Evolutionary conservation across 2,329 filamentous ascomycete species (phyloP).

Genomic region (Colletotrichum lupini): DNA sequence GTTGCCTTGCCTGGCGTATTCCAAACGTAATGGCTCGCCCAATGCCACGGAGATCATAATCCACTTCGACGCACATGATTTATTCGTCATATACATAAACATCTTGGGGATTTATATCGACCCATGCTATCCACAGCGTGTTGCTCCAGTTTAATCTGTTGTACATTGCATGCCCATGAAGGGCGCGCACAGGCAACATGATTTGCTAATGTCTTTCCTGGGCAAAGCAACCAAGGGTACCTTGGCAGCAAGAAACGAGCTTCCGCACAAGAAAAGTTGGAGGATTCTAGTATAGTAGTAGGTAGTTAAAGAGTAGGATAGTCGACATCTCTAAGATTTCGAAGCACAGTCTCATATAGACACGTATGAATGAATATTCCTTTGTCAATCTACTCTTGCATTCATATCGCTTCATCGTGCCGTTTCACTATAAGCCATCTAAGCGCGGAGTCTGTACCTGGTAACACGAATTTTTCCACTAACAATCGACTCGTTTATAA

Average conservation of each 20-base stretch:
- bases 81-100: constrained; percentile 28
- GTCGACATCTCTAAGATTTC: background rate
- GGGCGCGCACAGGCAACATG: background rate
- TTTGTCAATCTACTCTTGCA: constrained; percentile 15
- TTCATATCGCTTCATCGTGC: background rate
- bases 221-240: background rate
- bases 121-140: background rate
- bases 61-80: constrained; percentile 35
- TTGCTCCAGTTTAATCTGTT: constrained; percentile 20
- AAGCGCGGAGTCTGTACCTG: background rate
- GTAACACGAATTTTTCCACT: background rate
- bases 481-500: background rate
- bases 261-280: constrained; percentile 14
- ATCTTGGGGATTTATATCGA: background rate
- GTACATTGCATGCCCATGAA: constrained; percentile 14
- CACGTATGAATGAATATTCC: constrained; percentile 28
- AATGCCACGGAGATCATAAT: constrained; percentile 9
- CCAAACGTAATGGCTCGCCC: background rate
- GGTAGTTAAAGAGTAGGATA: background rate
- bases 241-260: constrained; percentile 11
- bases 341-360: constrained; percentile 19
- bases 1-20: background rate
- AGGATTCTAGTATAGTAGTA: background rate
- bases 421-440: background rate
- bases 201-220: background rate